Evolutionary conservation across 208 protist species (phyloP), one percentile per base, ranked within the genome.

Genomic region (Leishmania martiniquensis): DNA sequence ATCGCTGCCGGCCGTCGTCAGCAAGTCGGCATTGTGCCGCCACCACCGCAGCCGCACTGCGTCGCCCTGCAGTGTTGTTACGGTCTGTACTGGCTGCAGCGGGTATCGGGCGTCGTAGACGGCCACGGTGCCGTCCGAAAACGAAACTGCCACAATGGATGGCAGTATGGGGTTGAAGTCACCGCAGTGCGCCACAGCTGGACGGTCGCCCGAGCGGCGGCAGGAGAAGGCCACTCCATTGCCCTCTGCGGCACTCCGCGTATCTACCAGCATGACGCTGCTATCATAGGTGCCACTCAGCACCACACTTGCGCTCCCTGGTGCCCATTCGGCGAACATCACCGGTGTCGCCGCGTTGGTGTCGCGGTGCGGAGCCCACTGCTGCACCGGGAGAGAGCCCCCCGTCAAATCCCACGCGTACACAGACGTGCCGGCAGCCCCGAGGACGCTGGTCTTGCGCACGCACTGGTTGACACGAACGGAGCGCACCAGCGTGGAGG

Each of bases 101-200:
- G 82, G 86, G 85, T 89, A 87, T 25, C 93, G 89, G 39, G 88
- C 90, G 77, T 97, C 93, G 84, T 90, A 97, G 2, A 97, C 59
- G 42, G 87, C 85, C 52, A 94, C 84, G 59, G 85, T 90, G 49
- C 93, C 93, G 72, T 97, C 91, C 1, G 90, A 91, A n/a, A 79
- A 85, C 29, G 86, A 79, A 10, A 87, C 80, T 7, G 91, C 89
- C 5, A 95, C 32, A 17, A 89, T 68, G 67, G 86, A 91, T 1
- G 93, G 90, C 57, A 97, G 78, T 22, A 95, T 76, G 25, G 84
- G 76, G 77, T 92, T 95, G 80, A 94, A 97, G 29, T 95, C 91
- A 3, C 77, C 91, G 52, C 75, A 77, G 59, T 83, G 85, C 57
- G 80, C 85, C 20, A 86, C 85, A 39, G 92, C 83, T 0, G 77